These are phyloP conservation scores for Pseudogymnoascus sp. DNA, from an alignment of 2,329 filamentous ascomycete genomes.

Conservation along the genomic window DNA sequence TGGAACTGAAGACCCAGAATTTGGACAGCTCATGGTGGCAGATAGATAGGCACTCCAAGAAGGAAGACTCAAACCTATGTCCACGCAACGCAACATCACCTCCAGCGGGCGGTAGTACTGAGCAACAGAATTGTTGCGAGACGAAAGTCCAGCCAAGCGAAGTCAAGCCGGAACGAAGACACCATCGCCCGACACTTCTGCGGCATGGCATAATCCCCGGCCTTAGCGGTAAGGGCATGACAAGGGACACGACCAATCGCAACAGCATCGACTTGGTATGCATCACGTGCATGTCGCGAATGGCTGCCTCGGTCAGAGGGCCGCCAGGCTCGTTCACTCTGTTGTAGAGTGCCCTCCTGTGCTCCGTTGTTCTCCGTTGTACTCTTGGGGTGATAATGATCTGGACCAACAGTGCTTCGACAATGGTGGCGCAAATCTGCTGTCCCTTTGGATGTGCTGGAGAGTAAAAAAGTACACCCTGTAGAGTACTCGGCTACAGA, in stretches of 20 bases:
- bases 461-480: background rate
- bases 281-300: background rate
- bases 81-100: background rate
- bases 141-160: background rate
- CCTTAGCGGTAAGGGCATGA: background rate
- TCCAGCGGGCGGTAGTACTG: background rate
- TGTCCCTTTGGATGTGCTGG: background rate
- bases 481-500: background rate
- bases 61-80: background rate
- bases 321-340: background rate
- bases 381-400: background rate
- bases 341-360: background rate
- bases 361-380: background rate
- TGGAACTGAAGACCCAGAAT: background rate
- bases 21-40: background rate
- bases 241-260: background rate
- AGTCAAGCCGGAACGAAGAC: background rate
- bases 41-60: background rate
- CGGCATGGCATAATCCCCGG: background rate
- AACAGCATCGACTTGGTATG: background rate
- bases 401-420: background rate
- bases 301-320: background rate
- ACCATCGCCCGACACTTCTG: slow-evolving; percentile 5
- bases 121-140: background rate
- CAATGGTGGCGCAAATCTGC: background rate